phyloP scores from a whole-genome alignment of 2,329 filamentous ascomycete species.

The Alternaria sp. region DNA sequence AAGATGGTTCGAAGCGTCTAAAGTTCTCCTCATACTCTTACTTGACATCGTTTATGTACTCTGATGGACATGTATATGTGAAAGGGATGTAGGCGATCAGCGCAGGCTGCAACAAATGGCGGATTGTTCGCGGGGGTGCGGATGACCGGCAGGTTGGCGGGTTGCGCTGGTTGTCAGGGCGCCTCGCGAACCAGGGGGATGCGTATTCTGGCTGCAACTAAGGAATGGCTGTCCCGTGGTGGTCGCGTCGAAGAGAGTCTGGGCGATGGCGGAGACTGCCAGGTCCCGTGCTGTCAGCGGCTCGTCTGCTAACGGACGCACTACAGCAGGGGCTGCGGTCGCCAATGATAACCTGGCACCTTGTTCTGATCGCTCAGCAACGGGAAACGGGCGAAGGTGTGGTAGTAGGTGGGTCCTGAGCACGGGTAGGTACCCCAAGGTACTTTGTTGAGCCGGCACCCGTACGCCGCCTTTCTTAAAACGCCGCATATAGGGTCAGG shows the following conservation, averaged over 20 bases:
- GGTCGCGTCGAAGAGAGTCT: conserved; percentile 32
- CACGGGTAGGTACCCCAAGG: conserved; percentile 35
- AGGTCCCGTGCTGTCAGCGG: conserved; percentile 41
- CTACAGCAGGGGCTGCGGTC: conserved; percentile 32
- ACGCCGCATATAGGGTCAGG: conserved; percentile 41
- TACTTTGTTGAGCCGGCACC: conserved; percentile 48
- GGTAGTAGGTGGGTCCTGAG: conserved; percentile 36
- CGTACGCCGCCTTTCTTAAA: conserved; percentile 40
- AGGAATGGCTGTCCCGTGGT: conserved; percentile 22
- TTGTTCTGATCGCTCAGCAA: conserved; percentile 41
- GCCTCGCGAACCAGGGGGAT: conserved; percentile 29
- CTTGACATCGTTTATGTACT: conserved; percentile 39
- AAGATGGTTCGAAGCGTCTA: conserved; percentile 23
- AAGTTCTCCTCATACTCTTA: conserved; percentile 26
- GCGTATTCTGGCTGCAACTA: conserved; percentile 26
- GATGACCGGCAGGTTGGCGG: conserved; percentile 47
- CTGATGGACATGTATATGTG: conserved; percentile 32
- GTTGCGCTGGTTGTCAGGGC: conserved; percentile 32
- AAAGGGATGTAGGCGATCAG: conserved; percentile 34
- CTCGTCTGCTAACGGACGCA: conserved; percentile 36
- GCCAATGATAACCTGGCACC: conserved; percentile 42
- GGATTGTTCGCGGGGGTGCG: conserved; percentile 37
- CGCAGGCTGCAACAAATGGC: conserved; percentile 36
- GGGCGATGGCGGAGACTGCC: conserved; percentile 30
- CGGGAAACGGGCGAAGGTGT: conserved; percentile 27